A percentile compares a stretch with the other conserved stretches of the same genome.
phyloP scores from a whole-genome alignment of 768 basidiomycete genomes.

The Trametes meyenii region DNA sequence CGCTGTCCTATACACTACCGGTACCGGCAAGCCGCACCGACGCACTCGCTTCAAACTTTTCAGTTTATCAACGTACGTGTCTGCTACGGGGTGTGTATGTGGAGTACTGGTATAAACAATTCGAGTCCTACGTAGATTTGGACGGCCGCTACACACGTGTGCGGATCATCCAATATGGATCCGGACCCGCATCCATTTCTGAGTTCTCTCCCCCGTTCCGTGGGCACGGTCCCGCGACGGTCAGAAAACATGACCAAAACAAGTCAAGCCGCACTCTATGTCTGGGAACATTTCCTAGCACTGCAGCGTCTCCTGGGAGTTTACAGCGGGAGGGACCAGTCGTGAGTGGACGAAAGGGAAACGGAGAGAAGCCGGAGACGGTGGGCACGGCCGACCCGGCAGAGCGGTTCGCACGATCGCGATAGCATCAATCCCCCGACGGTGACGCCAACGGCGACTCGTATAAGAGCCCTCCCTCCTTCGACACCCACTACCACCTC shows the following conservation, averaged over 20 bases:
- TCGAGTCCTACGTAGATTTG: no score
- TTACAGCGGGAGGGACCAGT: neutral
- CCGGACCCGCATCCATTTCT: neutral
- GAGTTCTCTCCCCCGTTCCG: neutral
- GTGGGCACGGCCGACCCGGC: conserved; percentile 14
- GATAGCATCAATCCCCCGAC: conserved; percentile 21
- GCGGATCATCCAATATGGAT: no score
- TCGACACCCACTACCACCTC: neutral
- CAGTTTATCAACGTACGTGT: no score
- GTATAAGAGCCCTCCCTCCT: conserved; percentile 18
- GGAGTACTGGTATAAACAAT: no score
- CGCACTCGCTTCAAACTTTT: no score
- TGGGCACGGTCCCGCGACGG: neutral
- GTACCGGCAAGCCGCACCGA: no score
- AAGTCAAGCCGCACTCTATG: neutral
- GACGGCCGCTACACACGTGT: no score
- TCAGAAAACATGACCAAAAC: neutral
- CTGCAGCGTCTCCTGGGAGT: neutral
- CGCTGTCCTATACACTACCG: no score
- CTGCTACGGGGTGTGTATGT: no score
- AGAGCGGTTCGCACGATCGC: conserved; percentile 18
- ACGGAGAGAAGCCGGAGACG: conserved; percentile 6
- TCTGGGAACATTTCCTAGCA: neutral
- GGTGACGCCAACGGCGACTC: conserved; percentile 14
- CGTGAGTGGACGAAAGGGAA: neutral